phyloP scores from a whole-genome alignment of 768 basidiomycete species.

The Mycena belliarum region DNA sequence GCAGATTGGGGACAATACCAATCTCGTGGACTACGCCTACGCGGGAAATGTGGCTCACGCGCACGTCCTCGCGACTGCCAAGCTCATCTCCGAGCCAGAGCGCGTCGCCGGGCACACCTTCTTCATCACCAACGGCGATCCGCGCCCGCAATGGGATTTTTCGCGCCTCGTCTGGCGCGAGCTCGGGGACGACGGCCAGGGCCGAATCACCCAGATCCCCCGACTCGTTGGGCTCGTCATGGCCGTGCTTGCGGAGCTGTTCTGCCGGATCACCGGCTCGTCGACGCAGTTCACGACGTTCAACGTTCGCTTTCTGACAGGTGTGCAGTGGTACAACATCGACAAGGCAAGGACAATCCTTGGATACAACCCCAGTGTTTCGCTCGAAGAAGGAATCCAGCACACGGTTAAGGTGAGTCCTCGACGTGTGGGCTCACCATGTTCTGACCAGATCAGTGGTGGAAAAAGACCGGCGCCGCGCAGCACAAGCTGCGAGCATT shows the following conservation, averaged over 20 bases:
- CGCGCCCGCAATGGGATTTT: slow-evolving; percentile 56
- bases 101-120: slow-evolving; percentile 54
- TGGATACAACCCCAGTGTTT: slow-evolving; percentile 53
- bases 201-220: slow-evolving; percentile 34
- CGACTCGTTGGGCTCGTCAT: slow-evolving; percentile 38
- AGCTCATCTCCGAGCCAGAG: background rate
- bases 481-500: background rate
- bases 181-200: slow-evolving; percentile 25
- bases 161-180: slow-evolving; percentile 41
- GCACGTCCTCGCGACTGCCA: slow-evolving; percentile 46
- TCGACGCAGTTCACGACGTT: slow-evolving; percentile 43
- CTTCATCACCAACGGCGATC: slow-evolving; percentile 61
- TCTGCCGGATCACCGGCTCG: slow-evolving; percentile 40
- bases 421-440: background rate
- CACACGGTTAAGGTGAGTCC: slow-evolving; percentile 17
- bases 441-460: slow-evolving; percentile 9
- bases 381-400: slow-evolving; percentile 49
- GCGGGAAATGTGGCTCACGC: slow-evolving; percentile 60
- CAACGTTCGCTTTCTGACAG: slow-evolving; percentile 42
- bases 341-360: slow-evolving; percentile 49
- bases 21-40: slow-evolving; percentile 58
- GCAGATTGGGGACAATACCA: slow-evolving; percentile 52
- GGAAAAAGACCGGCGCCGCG: slow-evolving; percentile 12
- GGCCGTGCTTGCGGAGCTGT: slow-evolving; percentile 40
- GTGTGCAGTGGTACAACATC: slow-evolving; percentile 51